A percentile compares a stretch with the other conserved stretches of the same genome.
Evolutionary conservation across 2,329 filamentous ascomycete genomes (phyloP).

Genomic region (Nemania diffusa): DNA sequence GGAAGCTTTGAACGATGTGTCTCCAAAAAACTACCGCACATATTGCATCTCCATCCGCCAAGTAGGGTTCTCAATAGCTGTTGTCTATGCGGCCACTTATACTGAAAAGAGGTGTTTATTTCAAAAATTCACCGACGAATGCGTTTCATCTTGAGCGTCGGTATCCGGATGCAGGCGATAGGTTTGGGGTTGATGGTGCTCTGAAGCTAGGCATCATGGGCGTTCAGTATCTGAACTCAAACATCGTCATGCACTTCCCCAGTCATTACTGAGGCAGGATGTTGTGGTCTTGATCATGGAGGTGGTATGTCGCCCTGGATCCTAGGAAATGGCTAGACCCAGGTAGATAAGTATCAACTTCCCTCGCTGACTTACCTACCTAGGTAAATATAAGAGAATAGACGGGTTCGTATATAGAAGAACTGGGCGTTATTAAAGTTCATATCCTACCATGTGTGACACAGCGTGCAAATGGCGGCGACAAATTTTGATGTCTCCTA

Average conservation of each 20-base stretch:
- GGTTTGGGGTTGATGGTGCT: conserved; percentile 4
- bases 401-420: too few relatives aligned
- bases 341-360: too few relatives aligned
- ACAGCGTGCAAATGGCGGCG: too few relatives aligned
- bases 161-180: not conserved
- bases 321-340: too few relatives aligned
- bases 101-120: not conserved
- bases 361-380: too few relatives aligned
- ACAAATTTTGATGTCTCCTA: too few relatives aligned
- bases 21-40: not conserved
- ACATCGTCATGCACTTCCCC: not conserved
- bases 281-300: not conserved
- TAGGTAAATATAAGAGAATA: too few relatives aligned
- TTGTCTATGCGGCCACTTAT: not conserved
- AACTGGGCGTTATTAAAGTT: too few relatives aligned
- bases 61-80: not conserved
- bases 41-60: not conserved
- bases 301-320: too few relatives aligned
- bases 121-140: not conserved
- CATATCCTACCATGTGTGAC: too few relatives aligned
- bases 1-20: not conserved
- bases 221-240: not conserved
- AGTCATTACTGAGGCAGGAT: not conserved
- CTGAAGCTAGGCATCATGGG: not conserved
- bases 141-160: not conserved